These are phyloP conservation scores for Saturnispora sekii DNA, from an alignment of 805 yeast species.

Conservation along the genomic window DNA sequence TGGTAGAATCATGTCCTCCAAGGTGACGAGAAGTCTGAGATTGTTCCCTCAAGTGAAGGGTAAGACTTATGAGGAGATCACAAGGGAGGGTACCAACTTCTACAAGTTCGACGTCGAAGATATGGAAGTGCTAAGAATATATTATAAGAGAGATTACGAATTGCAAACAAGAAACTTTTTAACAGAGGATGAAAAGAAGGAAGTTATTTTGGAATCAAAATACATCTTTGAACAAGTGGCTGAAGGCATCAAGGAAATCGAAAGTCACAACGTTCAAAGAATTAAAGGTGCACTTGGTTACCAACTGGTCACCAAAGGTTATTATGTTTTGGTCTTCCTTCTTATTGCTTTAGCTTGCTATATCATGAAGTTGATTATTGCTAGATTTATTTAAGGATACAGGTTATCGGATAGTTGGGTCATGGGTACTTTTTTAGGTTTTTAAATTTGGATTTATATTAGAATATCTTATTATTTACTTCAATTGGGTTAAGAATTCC, in stretches of 20 bases:
- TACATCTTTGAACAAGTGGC: slow-evolving; percentile 57
- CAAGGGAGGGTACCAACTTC: slow-evolving; percentile 56
- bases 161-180: slow-evolving; percentile 62
- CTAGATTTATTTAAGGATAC: background rate
- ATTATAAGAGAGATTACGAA: slow-evolving; percentile 70
- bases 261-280: slow-evolving; percentile 49
- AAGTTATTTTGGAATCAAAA: slow-evolving; percentile 58
- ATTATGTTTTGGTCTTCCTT: slow-evolving; percentile 32
- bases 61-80: slow-evolving; percentile 52
- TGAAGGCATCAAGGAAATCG: slow-evolving; percentile 55
- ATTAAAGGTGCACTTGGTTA: slow-evolving; percentile 47
- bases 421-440: background rate
- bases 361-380: slow-evolving; percentile 14
- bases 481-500: slow-evolving; percentile 28
- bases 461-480: background rate
- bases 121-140: slow-evolving; percentile 51
- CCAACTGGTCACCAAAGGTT: slow-evolving; percentile 42
- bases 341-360: slow-evolving; percentile 26
- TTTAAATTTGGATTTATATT: background rate
- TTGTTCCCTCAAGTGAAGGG: slow-evolving; percentile 69
- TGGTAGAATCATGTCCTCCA: slow-evolving; percentile 63
- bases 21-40: slow-evolving; percentile 55
- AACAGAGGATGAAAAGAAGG: slow-evolving; percentile 60
- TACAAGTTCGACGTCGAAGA: slow-evolving; percentile 58
- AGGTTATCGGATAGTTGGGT: background rate